Conservation (phyloP, 345 rosid genomes). For the Turnera subulata region DNA sequence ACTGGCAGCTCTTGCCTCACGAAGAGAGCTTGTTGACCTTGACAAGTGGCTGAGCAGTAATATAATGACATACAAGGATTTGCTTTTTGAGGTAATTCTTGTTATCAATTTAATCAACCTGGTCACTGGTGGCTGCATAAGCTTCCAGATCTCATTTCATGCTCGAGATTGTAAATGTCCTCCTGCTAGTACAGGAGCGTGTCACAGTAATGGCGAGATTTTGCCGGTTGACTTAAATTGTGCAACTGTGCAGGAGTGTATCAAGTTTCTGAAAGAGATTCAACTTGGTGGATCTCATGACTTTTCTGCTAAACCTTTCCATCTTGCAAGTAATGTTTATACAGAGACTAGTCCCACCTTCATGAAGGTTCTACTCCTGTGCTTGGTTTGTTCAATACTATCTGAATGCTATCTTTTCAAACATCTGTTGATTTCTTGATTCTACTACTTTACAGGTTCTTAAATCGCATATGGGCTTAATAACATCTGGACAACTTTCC, state of each 20-base stretch:
- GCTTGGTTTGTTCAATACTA: neutral
- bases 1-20: conserved; percentile 82
- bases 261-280: conserved; percentile 69
- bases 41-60: conserved; percentile 77
- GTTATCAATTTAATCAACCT: neutral
- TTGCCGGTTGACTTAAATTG: conserved; percentile 9
- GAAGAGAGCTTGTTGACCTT: conserved; percentile 66
- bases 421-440: neutral
- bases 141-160: neutral
- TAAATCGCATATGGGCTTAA: conserved; percentile 44
- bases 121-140: neutral
- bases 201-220: conserved; percentile 4
- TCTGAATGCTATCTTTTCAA: neutral
- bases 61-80: conserved; percentile 54
- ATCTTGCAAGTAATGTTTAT: conserved; percentile 55
- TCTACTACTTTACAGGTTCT: conserved; percentile 46
- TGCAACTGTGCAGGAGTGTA: conserved; percentile 71
- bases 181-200: neutral
- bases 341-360: conserved; percentile 53
- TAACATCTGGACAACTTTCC: conserved; percentile 46
- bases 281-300: conserved; percentile 63
- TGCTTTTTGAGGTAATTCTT: conserved; percentile 68
- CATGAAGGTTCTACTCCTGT: conserved; percentile 50
- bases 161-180: neutral
- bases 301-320: conserved; percentile 51